These are phyloP conservation scores for Tremella fuciformis DNA, from an alignment of 768 basidiomycete genomes.

Conservation along the genomic window DNA sequence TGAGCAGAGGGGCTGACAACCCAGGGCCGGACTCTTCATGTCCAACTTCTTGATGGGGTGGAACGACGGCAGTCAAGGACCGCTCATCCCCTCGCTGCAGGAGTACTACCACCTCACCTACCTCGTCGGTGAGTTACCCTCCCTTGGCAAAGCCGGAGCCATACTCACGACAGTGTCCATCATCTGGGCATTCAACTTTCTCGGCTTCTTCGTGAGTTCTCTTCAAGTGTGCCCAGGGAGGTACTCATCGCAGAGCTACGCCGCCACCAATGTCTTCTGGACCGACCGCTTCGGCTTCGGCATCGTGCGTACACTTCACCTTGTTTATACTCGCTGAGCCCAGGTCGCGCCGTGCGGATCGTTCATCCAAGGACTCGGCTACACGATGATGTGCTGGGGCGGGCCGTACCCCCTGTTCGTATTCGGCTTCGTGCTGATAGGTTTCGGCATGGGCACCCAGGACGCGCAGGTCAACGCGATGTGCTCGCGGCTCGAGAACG, in stretches of 20 bases:
- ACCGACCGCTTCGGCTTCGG: conserved; percentile 52
- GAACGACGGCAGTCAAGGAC: conserved; percentile 74
- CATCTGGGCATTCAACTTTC: conserved; percentile 59
- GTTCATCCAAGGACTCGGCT: conserved; percentile 33
- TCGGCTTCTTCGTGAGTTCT: conserved; percentile 54
- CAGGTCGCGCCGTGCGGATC: conserved; percentile 25
- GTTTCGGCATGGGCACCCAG: conserved; percentile 57
- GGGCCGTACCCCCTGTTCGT: conserved; percentile 57
- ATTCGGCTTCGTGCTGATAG: conserved; percentile 55
- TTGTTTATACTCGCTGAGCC: not conserved
- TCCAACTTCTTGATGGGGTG: conserved; percentile 58
- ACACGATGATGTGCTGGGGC: conserved; percentile 54
- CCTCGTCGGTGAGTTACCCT: not conserved
- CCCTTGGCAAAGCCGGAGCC: not conserved
- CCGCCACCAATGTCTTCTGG: conserved; percentile 57
- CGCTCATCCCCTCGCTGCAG: conserved; percentile 71
- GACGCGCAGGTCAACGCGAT: conserved; percentile 59
- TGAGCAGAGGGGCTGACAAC: conserved; percentile 12
- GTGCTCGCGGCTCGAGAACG: conserved; percentile 54
- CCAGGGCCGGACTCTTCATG: conserved; percentile 19
- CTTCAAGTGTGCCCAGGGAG: too few relatives aligned
- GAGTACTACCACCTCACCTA: conserved; percentile 56
- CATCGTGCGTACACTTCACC: conserved; percentile 17
- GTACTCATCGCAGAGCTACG: conserved; percentile 45
- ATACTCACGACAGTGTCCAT: conserved; percentile 55